These are phyloP conservation scores for Oryza nivara DNA, from an alignment of 176 grass and related monocot genomes.

Conservation along the genomic window DNA sequence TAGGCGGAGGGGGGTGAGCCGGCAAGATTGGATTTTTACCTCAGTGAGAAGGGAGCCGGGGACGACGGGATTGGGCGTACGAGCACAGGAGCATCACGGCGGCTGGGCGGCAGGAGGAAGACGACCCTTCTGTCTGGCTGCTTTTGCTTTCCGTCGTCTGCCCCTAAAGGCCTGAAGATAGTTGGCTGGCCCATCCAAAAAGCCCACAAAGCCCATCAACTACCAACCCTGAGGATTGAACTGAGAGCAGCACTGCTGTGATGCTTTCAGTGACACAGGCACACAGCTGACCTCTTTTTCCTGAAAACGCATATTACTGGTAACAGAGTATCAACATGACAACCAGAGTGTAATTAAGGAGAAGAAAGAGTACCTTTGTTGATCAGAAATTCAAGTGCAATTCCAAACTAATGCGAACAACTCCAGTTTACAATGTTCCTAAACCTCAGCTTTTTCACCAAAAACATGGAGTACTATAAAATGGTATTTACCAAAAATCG, in stretches of 20 bases:
- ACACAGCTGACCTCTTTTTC: not conserved
- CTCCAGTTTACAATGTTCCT: not conserved
- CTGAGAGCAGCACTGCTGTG: not conserved
- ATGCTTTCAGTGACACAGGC: not conserved
- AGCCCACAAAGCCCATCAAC: not conserved
- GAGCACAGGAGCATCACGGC: not conserved
- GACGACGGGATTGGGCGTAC: not conserved
- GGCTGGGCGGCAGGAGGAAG: not conserved
- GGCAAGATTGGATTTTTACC: not conserved
- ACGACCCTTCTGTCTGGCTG: not conserved
- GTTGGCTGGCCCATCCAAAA: not conserved
- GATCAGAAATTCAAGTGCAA: constrained; percentile 21
- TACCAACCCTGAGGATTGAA: not conserved
- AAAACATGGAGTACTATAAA: not conserved
- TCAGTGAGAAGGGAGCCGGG: not conserved
- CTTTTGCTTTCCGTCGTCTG: not conserved
- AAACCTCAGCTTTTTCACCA: constrained; percentile 24
- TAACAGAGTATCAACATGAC: constrained; percentile 15
- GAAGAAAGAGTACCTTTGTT: constrained; percentile 21
- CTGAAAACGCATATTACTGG: not conserved
- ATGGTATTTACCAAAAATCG: constrained; percentile 69
- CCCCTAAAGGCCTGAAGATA: not conserved
- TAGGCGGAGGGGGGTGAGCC: not conserved
- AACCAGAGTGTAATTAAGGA: not conserved
- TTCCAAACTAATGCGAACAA: not conserved